Base-by-base conservation (phyloP, 176 grass and related monocot species). In the Elaeis guineensis region DNA sequence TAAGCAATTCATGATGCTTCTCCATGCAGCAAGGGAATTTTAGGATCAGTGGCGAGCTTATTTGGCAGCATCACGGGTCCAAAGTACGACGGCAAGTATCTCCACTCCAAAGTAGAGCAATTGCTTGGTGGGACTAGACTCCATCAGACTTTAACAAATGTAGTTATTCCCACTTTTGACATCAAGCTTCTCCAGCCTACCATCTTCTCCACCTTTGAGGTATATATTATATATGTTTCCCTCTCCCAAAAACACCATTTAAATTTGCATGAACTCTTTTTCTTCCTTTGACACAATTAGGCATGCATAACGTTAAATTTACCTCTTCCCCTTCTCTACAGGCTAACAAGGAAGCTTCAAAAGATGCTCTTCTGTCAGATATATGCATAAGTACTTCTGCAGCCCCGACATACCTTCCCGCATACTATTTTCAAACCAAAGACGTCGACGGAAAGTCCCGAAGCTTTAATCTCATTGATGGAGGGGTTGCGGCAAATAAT, bases 161-260 rank as follows among this genome's bases (percentile, higher is more conserved):
- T 67, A 5, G 25, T 67, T 4, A 17, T 67, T 4, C 64, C 64
- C 3, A 54, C 64, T 20, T 67, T 67, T 5, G 64, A 67, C 25
- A 67, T 67, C 24, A 54, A 19, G 25, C 51, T 67, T 67, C 51
- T 67, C 3, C 64, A 67, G 7, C 64, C 64, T 3, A 30, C 8
- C 24, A 67, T 67, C 25, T 67, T 67, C 50, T 67, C 64, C 18
- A 29, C 64, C 24, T 54, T 54, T 15, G 64, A 67, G 64, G 64
- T n/a, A n/a, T n/a, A n/a, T 65, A 26, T 1, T n/a, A 16, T 32
- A 29, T 23, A 23, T 7, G 7, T 32, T 32, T 32, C 6, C 6
- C 30, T 1, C 30, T 32, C 30, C 30, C 8, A 0, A 32, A 1
- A 32, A 32, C 7, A 32, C 30, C 5, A 0, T 32, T 32, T 32